Conservation (phyloP, 495 filamentous ascomycete genomes). For the Penicillium ucsense region DNA sequence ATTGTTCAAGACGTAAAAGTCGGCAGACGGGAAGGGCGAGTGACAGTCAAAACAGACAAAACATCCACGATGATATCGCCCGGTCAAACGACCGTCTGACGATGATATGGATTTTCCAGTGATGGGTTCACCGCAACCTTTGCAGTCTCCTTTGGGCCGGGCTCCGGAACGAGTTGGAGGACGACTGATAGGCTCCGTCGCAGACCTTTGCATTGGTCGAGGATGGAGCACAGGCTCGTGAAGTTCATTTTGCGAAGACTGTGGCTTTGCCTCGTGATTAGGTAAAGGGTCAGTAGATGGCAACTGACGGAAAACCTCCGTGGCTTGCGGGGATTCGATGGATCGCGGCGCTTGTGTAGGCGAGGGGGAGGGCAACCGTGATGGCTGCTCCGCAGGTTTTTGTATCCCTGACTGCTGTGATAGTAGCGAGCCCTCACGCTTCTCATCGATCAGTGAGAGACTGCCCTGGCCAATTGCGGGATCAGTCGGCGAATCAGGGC, state of each 20-base stretch:
- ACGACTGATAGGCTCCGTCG: constrained; percentile 20
- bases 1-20: constrained; percentile 88
- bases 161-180: constrained; percentile 23
- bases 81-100: constrained; percentile 85
- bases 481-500: constrained; percentile 52
- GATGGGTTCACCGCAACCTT: constrained; percentile 70
- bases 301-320: no score
- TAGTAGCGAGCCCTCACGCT: neutral
- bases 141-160: constrained; percentile 62
- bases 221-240: constrained; percentile 14
- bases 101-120: constrained; percentile 87
- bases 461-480: constrained; percentile 40
- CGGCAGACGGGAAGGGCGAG: constrained; percentile 72
- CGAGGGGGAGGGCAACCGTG: neutral
- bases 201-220: constrained; percentile 15
- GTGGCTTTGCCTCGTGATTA: neutral
- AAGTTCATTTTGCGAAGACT: constrained; percentile 1
- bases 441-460: constrained; percentile 31
- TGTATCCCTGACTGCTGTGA: neutral
- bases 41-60: constrained; percentile 85
- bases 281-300: no score
- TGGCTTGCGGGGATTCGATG: no score
- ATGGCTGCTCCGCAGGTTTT: neutral
- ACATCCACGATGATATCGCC: constrained; percentile 86
- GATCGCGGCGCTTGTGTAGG: no score